Base-by-base conservation (phyloP, 1,139 yeast genomes). In the Oligophagozyma castellii region DNA sequence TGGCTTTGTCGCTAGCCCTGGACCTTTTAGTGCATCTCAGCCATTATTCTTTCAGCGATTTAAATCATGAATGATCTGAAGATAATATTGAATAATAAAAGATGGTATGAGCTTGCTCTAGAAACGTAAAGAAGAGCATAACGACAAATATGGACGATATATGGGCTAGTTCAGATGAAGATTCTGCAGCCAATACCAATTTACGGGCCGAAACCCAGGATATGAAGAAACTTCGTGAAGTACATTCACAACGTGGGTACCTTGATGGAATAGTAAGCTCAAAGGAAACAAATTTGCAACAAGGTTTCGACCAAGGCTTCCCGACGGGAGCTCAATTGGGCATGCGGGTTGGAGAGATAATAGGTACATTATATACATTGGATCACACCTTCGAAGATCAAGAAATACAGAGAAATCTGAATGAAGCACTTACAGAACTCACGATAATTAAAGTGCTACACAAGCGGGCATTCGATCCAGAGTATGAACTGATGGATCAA, bases 231-330 rank as follows among this genome's bases (percentile, higher is more conserved):
- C 44, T 68, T n/a, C 53, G 69, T 37, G 58, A 92, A 25, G 65
- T 63, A n/a, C 95, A 86, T 46, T 64, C 63, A 14, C 80, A 80
- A 39, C 76, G 77, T 35, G 96, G 96, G 0, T 86, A 81, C 44
- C 54, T 81, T 3, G 95, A 79, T 36, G 96, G 96, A 0, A 51
- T 84, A 5, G 61, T 80, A 0, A 54, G 54, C n/a, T 70, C 83
- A 3, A 76, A 80, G 42, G 93, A 80, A 37, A 53, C 55, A 10
- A 69, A 76, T 23, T 58, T 84, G 14, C 96, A 86, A 44, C 46
- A 55, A 5, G 95, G 95, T 0, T 86, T 86, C 48, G 93, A 86
- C 46, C 61, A 55, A 3, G 92, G 86, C 1, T 86, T 72, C 44
- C 83, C 84, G 0, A 43, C 57, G 2, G 96, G 96, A 1, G 84